Conservation (phyloP, 1,284 basidiomycete species). For the Garcileccinum viscosum region DNA sequence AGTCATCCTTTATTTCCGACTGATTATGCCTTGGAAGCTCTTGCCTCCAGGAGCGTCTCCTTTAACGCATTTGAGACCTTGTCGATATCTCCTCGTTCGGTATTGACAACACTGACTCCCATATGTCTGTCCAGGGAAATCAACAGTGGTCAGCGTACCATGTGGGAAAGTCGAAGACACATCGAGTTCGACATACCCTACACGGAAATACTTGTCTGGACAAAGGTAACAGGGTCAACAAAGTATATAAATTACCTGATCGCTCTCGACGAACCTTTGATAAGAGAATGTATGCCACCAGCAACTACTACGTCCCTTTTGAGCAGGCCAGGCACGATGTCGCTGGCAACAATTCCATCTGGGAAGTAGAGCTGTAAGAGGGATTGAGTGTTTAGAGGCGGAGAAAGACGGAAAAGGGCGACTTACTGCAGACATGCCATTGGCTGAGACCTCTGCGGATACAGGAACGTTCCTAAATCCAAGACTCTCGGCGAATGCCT, state of each 20-base stretch:
- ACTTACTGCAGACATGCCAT: slow-evolving; percentile 89
- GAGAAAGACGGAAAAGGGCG: slow-evolving; percentile 5
- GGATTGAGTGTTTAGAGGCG: neutral
- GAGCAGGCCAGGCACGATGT: slow-evolving; percentile 75
- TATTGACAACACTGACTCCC: slow-evolving; percentile 83
- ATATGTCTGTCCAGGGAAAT: slow-evolving; percentile 68
- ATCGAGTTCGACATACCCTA: slow-evolving; percentile 56
- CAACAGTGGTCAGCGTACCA: slow-evolving; percentile 6
- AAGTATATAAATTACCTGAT: slow-evolving; percentile 22
- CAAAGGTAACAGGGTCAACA: slow-evolving; percentile 12
- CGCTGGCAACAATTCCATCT: slow-evolving; percentile 72
- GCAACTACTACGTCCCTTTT: slow-evolving; percentile 84
- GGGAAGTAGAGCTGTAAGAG: slow-evolving; percentile 73
- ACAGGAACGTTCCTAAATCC: slow-evolving; percentile 80
- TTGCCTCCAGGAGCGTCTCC: slow-evolving; percentile 63
- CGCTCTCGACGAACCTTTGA: slow-evolving; percentile 73
- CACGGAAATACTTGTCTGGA: slow-evolving; percentile 80
- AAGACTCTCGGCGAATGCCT: slow-evolving; percentile 69
- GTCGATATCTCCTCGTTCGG: slow-evolving; percentile 77
- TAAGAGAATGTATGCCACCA: slow-evolving; percentile 86
- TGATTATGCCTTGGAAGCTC: slow-evolving; percentile 28
- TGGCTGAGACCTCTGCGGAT: slow-evolving; percentile 73
- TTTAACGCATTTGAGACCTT: slow-evolving; percentile 73
- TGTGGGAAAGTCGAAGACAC: slow-evolving; percentile 23
- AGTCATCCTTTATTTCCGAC: neutral